Percentiles rank a stretch among this genome's conserved stretches.
These are phyloP conservation scores for Fusarium sp. DNA, from an alignment of 2,329 filamentous ascomycete species.

Conservation along the genomic window DNA sequence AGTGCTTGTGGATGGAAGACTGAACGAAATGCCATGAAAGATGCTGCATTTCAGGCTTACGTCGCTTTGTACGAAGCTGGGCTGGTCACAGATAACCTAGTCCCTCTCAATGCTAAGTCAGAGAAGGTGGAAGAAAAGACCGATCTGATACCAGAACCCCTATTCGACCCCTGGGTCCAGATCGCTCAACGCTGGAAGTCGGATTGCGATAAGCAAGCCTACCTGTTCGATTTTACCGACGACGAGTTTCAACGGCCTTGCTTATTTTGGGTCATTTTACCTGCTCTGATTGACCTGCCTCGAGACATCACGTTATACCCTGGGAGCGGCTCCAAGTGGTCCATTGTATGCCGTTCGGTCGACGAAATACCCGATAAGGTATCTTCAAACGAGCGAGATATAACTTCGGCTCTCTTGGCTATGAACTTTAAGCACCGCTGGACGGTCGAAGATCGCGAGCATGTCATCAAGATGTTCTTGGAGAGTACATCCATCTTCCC, in stretches of 20 bases:
- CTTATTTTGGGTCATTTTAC: slow-evolving; percentile 55
- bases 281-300: slow-evolving; percentile 52
- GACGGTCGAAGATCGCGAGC: slow-evolving; percentile 49
- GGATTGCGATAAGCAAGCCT: slow-evolving; percentile 29
- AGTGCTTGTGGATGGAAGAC: slow-evolving; percentile 67
- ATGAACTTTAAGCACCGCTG: slow-evolving; percentile 61
- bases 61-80: slow-evolving; percentile 73
- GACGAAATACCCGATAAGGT: slow-evolving; percentile 31
- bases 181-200: slow-evolving; percentile 56
- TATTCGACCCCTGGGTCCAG: slow-evolving; percentile 58
- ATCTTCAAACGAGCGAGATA: slow-evolving; percentile 46
- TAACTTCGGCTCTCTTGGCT: slow-evolving; percentile 57
- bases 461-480: slow-evolving; percentile 55
- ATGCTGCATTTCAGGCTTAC: slow-evolving; percentile 86
- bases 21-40: slow-evolving; percentile 77
- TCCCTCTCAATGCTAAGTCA: slow-evolving; percentile 66
- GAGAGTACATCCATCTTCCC: slow-evolving; percentile 8
- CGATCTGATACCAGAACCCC: slow-evolving; percentile 48
- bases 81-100: slow-evolving; percentile 79
- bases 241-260: slow-evolving; percentile 43
- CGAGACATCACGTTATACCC: slow-evolving; percentile 53
- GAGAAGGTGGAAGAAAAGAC: slow-evolving; percentile 51
- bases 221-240: slow-evolving; percentile 49
- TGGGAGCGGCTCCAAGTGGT: slow-evolving; percentile 49
- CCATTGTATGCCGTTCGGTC: slow-evolving; percentile 35